Evolutionary conservation across 2,329 filamentous ascomycete genomes (phyloP), one percentile per base, ranked within the genome.

Genomic region (Fusarium mexicanum): DNA sequence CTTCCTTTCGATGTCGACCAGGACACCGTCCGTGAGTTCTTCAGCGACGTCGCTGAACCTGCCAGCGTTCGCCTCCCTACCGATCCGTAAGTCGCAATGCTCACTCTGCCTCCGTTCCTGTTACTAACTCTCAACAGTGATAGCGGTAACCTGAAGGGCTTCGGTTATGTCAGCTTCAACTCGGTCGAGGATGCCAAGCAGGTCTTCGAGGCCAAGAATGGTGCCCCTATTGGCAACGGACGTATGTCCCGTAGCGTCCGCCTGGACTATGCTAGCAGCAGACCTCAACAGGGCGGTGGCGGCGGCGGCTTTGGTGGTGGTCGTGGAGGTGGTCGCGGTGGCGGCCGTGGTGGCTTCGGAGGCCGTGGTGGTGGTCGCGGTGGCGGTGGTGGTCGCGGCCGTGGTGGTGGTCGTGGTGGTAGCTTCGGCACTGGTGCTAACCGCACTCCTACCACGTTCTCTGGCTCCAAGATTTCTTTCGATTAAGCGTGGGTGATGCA

Each of bases 1-100:
- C 86, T 98, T 76, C 91, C 93, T 58, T 98, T 97, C 85, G 91
- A 94, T 74, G 91, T 92, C 79, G 91, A 92, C 79, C 93, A 97
- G 86, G 92, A 95, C 64, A 85, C 87, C 74, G 88, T 98, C 77
- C 88, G 87, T 72, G 90, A 92, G 77, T 91, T 93, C 82, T 98
- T 98, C 87, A 86, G 86, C 78, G 89, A 92, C 77, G 88, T 91
- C 78, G 90, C 91, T 75, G 88, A 87, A 81, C 90, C 96, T 81
- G 90, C 92, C 80, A 93, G 93, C 81, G 91, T 98, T 79, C 93
- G 95, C 80, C 91, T 98, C 71, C 95, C 95, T 59, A 98, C 95
- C 68, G 94, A 98, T 83, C 91, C 87, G 87, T 91, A 84, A 84
- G 89, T 87, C 40, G 12, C 60, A 29, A 20, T 29, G 3, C 16